Percentiles rank a stretch among this genome's conserved stretches.
phyloP scores from a whole-genome alignment of 1,284 basidiomycete species.

The Papiliotrema flavescens region DNA sequence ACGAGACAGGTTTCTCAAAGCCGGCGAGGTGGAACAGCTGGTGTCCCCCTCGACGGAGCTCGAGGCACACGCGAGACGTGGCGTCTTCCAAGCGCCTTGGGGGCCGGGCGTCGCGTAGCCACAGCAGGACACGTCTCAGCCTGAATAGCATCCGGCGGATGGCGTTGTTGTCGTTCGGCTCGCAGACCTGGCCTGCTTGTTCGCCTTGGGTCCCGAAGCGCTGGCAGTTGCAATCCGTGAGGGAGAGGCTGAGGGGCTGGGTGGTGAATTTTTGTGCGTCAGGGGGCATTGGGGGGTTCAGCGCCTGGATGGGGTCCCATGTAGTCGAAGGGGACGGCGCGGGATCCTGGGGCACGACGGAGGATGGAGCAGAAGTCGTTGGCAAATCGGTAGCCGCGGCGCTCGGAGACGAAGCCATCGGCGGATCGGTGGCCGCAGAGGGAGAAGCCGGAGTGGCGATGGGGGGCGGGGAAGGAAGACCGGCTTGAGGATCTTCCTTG shows the following conservation, averaged over 20 bases:
- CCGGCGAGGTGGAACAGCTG: constrained; percentile 22
- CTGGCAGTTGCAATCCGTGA: not conserved
- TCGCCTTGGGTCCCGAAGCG: not conserved
- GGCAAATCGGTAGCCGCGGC: no score
- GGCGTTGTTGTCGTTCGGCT: not conserved
- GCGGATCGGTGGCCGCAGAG: no score
- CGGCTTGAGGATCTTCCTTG: no score
- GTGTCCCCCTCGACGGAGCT: constrained; percentile 12
- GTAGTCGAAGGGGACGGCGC: no score
- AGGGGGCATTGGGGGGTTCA: no score
- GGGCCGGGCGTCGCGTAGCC: not conserved
- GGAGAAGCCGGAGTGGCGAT: no score
- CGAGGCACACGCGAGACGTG: constrained; percentile 5
- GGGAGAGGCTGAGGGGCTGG: not conserved
- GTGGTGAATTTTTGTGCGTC: not conserved
- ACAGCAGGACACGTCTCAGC: constrained; percentile 12
- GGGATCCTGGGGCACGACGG: no score
- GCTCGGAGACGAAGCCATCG: no score
- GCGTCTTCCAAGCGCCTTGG: constrained; percentile 1
- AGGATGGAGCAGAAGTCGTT: no score
- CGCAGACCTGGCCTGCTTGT: not conserved
- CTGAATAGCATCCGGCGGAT: constrained; percentile 4
- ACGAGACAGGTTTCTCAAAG: not conserved
- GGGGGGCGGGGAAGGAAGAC: no score
- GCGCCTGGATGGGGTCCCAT: no score